Conservation (phyloP, 2,329 filamentous ascomycete genomes). For the Ophiocordyceps sinensis region DNA sequence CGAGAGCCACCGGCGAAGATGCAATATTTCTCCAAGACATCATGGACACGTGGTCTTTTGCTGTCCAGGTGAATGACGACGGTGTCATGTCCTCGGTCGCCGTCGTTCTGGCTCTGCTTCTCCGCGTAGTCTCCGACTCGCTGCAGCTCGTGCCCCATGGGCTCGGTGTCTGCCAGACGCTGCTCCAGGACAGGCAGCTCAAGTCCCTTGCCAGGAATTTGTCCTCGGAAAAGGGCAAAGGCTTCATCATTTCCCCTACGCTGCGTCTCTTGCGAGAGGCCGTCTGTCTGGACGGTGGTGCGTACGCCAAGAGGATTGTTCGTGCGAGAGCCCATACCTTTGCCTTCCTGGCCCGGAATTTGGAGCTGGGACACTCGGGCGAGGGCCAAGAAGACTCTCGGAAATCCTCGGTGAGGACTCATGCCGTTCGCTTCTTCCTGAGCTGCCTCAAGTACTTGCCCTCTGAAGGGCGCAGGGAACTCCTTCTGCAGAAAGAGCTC, state of each 20-base stretch:
- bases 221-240: slow-evolving; percentile 67
- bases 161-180: slow-evolving; percentile 61
- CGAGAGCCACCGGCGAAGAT: slow-evolving; percentile 26
- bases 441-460: slow-evolving; percentile 67
- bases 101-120: slow-evolving; percentile 65
- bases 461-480: slow-evolving; percentile 62
- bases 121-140: slow-evolving; percentile 62
- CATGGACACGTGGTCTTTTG: slow-evolving; percentile 80
- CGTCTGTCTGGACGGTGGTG: slow-evolving; percentile 74
- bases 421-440: slow-evolving; percentile 69
- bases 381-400: slow-evolving; percentile 45
- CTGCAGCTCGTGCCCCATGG: slow-evolving; percentile 65
- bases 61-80: slow-evolving; percentile 65
- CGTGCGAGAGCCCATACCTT: slow-evolving; percentile 65
- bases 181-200: slow-evolving; percentile 68
- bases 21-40: slow-evolving; percentile 60
- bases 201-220: slow-evolving; percentile 69
- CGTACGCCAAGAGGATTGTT: slow-evolving; percentile 64
- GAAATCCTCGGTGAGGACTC: slow-evolving; percentile 68
- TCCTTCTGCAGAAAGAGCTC: slow-evolving; percentile 68
- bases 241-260: slow-evolving; percentile 78
- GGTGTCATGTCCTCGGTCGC: slow-evolving; percentile 66
- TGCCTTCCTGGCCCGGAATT: slow-evolving; percentile 64
- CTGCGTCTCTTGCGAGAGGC: slow-evolving; percentile 75
- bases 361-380: slow-evolving; percentile 51